Base-by-base conservation (phyloP, 768 basidiomycete genomes). In the Chiua virens region DNA sequence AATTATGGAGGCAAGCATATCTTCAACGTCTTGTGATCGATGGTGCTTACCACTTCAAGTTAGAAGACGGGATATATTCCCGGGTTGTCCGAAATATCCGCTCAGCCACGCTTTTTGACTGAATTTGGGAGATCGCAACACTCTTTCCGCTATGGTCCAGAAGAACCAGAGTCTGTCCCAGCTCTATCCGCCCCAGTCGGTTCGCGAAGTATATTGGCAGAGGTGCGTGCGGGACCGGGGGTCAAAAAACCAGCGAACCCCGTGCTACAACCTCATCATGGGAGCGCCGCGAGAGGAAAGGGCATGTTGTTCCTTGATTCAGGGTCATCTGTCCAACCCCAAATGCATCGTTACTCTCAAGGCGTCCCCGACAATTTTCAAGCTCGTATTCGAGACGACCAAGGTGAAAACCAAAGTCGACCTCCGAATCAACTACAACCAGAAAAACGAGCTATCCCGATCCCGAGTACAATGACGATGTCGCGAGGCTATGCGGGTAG, bases 161-260 rank as follows among this genome's bases (percentile, higher is more conserved):
- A 63, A 43, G 64, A 56, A n/a, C 58, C 61, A n/a, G 65, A 70
- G 20, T 54, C 50, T 1, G 63, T 69, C 8, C 78, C 82, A 5
- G 68, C 77, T 1, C 68, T 89, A 7, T 89, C 86, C 15, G 86
- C 83, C 2, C 87, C 87, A 0, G 70, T 87, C 5, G 85, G 86
- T 8, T 73, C 79, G 47, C 81, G 86, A 32, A 75, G 78, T 1
- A 87, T 89, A 57, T 71, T 89, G 1, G 85, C 85, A 1, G 86
- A 87, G 66, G 85, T 87, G 14, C 78, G 88, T 13, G 83, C 87
- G 0, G 74, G 77, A 11, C 73, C 71, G 0, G 47, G 49, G 9
- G 32, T 17, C 5, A 65, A 52, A 49, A 67, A 47, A 47, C 54
- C 62, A 3, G 52, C 62, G 2, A 68, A 67, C 35, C 65, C 57